Conservation (phyloP, 2,329 filamentous ascomycete genomes). For the Ophiognomonia clavigignenti-juglandacearum region DNA sequence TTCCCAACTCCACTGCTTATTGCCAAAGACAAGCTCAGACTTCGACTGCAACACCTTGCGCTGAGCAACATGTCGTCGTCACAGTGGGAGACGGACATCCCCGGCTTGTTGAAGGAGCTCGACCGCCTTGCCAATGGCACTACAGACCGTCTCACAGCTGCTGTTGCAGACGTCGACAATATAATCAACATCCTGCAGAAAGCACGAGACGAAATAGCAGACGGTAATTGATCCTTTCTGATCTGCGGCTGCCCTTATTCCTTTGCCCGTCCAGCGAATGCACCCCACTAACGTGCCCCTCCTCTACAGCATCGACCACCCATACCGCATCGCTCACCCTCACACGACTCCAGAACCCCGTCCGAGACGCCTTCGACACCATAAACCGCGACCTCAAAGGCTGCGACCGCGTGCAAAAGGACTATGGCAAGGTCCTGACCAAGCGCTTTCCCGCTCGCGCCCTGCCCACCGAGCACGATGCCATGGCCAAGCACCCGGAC, state of each 20-base stretch:
- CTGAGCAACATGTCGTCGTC: slow-evolving; percentile 24
- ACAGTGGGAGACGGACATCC: slow-evolving; percentile 33
- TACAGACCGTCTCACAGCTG: slow-evolving; percentile 63
- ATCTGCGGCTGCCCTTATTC: slow-evolving; percentile 2
- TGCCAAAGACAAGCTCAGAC: no score
- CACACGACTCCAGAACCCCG: slow-evolving; percentile 78
- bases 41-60: no score
- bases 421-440: slow-evolving; percentile 80
- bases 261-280: background rate
- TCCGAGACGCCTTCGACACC: slow-evolving; percentile 75
- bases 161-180: slow-evolving; percentile 74
- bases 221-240: slow-evolving; percentile 52
- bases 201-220: slow-evolving; percentile 68
- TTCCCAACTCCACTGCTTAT: no score
- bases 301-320: slow-evolving; percentile 50
- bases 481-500: slow-evolving; percentile 66
- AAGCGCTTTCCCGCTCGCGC: slow-evolving; percentile 53
- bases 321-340: slow-evolving; percentile 68
- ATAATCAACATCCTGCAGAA: slow-evolving; percentile 72
- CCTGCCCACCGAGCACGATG: slow-evolving; percentile 75
- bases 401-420: slow-evolving; percentile 74
- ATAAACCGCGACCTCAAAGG: slow-evolving; percentile 79
- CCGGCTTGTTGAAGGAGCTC: slow-evolving; percentile 66
- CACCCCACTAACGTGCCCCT: slow-evolving; percentile 9
- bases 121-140: slow-evolving; percentile 56